Conservation (phyloP, 371 early-diverging fungal genomes). For the Catenaria anguillulae region DNA sequence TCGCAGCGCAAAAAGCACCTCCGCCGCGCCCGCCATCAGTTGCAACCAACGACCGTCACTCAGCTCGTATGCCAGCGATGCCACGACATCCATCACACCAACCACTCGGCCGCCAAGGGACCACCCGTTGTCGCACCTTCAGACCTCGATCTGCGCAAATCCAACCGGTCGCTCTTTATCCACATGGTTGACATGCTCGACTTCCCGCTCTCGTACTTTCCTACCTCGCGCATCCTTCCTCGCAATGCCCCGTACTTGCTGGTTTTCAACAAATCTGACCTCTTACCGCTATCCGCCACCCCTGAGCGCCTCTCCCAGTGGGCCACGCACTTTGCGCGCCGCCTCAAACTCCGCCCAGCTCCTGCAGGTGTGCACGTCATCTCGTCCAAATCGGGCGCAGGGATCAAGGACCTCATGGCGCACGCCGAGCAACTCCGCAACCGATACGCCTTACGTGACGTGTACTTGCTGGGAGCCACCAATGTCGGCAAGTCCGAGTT, state of each 20-base stretch:
- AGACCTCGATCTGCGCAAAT: not conserved
- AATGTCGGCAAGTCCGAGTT: slow-evolving; percentile 7
- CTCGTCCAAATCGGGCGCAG: not conserved
- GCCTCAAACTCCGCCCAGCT: not conserved
- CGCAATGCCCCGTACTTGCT: not conserved
- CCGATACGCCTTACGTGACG: not conserved
- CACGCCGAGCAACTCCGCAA: not conserved
- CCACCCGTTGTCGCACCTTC: not conserved
- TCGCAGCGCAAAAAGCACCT: not conserved
- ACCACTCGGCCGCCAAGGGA: not conserved
- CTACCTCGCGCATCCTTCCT: not conserved
- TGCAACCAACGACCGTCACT: not conserved
- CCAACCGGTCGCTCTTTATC: not conserved
- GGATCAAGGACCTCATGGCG: not conserved
- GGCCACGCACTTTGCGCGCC: not conserved
- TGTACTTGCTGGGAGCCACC: slow-evolving; percentile 1
- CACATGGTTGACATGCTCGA: not conserved
- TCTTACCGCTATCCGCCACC: not conserved
- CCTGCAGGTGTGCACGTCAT: not conserved
- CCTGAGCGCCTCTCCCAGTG: not conserved
- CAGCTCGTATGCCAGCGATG: slow-evolving; percentile 2
- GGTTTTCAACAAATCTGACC: slow-evolving; percentile 2
- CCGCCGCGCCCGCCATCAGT: not conserved
- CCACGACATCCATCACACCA: not conserved
- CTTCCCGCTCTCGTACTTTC: not conserved